phyloP scores from a whole-genome alignment of 1,139 yeast species.

The Yamadazyma trypodendri region DNA sequence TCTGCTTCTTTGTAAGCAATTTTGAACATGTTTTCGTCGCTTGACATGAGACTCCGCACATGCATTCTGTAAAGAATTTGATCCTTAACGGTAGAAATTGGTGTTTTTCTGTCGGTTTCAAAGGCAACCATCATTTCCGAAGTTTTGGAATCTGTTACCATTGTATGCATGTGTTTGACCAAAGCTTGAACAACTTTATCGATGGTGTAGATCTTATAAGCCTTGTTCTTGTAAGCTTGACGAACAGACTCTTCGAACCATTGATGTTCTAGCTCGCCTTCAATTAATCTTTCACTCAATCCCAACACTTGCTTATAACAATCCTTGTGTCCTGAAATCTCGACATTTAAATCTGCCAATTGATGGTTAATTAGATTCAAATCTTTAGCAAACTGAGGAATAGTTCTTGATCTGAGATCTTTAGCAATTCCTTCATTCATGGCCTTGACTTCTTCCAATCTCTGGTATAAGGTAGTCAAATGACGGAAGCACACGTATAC shows the following conservation, averaged over 20 bases:
- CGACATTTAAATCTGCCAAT: conserved; percentile 75
- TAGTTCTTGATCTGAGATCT: conserved; percentile 65
- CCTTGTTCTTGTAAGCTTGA: conserved; percentile 91
- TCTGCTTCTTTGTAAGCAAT: conserved; percentile 62
- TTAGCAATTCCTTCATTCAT: conserved; percentile 65
- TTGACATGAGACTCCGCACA: conserved; percentile 75
- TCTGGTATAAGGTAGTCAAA: conserved; percentile 74
- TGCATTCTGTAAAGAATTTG: conserved; percentile 90
- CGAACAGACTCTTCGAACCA: conserved; percentile 95
- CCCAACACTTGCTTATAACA: conserved; percentile 76
- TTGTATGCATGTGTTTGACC: conserved; percentile 81
- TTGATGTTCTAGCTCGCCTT: conserved; percentile 90
- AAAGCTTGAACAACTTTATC: conserved; percentile 91
- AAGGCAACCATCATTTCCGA: conserved; percentile 78
- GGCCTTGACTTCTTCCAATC: conserved; percentile 73
- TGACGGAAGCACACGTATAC: conserved; percentile 89
- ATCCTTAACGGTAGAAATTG: conserved; percentile 72
- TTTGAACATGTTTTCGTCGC: conserved; percentile 91
- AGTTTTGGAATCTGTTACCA: conserved; percentile 78
- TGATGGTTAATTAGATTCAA: conserved; percentile 80
- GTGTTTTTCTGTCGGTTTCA: conserved; percentile 71
- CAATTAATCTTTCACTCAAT: conserved; percentile 74
- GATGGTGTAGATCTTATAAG: conserved; percentile 87
- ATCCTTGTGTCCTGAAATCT: conserved; percentile 63
- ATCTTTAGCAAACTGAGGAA: conserved; percentile 85